Evolutionary conservation across 768 basidiomycete genomes (phyloP).

Genomic region (Hebeloma cylindrosporum): DNA sequence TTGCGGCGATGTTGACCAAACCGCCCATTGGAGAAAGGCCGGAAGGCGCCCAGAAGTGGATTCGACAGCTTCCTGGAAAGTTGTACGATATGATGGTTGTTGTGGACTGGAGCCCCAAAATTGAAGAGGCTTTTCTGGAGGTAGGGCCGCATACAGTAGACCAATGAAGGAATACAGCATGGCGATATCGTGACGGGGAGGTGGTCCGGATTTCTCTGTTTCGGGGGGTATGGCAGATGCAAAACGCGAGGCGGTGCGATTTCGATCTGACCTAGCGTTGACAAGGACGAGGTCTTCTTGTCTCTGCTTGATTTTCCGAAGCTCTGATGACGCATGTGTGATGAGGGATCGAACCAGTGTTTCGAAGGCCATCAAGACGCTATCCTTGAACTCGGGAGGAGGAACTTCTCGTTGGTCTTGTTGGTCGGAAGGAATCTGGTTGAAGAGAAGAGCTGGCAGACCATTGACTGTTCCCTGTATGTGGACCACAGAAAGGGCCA

Average conservation of each 20-base stretch:
- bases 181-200: constrained; percentile 81
- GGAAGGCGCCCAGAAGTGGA: constrained; percentile 43
- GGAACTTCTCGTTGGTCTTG: constrained; percentile 47
- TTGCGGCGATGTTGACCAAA: constrained; percentile 78
- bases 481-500: constrained; percentile 58
- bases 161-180: constrained; percentile 84
- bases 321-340: constrained; percentile 75
- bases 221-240: constrained; percentile 42
- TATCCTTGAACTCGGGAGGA: constrained; percentile 50
- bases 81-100: constrained; percentile 39
- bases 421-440: constrained; percentile 37
- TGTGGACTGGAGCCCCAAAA: constrained; percentile 76
- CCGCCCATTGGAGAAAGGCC: constrained; percentile 85
- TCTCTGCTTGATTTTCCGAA: constrained; percentile 83
- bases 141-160: constrained; percentile 70
- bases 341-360: constrained; percentile 68
- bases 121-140: constrained; percentile 75
- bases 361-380: constrained; percentile 66
- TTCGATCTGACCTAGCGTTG: constrained; percentile 61
- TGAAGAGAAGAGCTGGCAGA: constrained; percentile 34
- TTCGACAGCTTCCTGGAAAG: constrained; percentile 61
- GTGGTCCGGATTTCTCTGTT: constrained; percentile 34
- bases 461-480: constrained; percentile 45
- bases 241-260: constrained; percentile 52
- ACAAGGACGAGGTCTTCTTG: constrained; percentile 84